phyloP scores from a whole-genome alignment of 352 stramenopile genomes.

The Pythium insidiosum region DNA sequence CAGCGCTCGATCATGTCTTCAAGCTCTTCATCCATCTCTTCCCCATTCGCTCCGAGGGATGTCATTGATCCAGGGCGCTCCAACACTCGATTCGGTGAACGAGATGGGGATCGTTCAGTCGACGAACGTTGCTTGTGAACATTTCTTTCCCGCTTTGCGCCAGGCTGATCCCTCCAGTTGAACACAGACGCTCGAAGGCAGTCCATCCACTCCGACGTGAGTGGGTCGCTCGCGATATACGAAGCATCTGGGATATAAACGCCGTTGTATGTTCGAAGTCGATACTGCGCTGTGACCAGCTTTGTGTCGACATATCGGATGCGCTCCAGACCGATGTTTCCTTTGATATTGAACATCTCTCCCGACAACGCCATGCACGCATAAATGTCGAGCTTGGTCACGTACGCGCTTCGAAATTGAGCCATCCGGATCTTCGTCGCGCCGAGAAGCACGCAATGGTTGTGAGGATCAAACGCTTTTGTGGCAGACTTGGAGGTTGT shows the following conservation, averaged over 20 bases:
- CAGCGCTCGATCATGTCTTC: constrained; percentile 59
- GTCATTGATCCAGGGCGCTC: constrained; percentile 17
- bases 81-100: not conserved
- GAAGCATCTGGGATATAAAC: constrained; percentile 65
- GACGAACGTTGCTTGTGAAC: too few species aligned
- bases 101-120: not conserved
- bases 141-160: too few species aligned
- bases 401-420: constrained; percentile 75
- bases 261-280: constrained; percentile 52
- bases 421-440: constrained; percentile 72
- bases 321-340: constrained; percentile 69
- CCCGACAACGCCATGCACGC: constrained; percentile 71
- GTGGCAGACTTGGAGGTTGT: not conserved
- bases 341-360: constrained; percentile 82
- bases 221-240: constrained; percentile 50
- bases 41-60: constrained; percentile 34
- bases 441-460: constrained; percentile 47
- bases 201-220: constrained; percentile 80
- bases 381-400: constrained; percentile 83
- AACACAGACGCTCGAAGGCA: constrained; percentile 50
- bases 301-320: constrained; percentile 70
- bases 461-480: too few species aligned
- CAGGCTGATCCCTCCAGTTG: too few species aligned
- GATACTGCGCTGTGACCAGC: constrained; percentile 50
- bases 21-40: constrained; percentile 65